These are phyloP conservation scores for Ichthyophthirius multifiliis DNA, from an alignment of 169 alveolate genomes.

Conservation along the genomic window DNA sequence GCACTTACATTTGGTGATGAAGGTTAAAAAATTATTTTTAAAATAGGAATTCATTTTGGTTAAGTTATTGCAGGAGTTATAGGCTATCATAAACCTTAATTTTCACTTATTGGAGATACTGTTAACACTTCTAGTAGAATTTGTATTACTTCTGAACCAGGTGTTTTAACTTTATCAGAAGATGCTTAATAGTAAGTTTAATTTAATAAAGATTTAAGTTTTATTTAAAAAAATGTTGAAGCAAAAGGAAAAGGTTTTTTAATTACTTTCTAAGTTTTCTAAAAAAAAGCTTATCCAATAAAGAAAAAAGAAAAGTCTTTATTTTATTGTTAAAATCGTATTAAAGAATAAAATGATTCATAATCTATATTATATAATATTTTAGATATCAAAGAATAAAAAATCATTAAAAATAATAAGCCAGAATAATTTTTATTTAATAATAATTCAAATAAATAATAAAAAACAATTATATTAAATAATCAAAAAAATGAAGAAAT, in stretches of 20 bases:
- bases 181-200: slow-evolving; percentile 10
- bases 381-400: background rate
- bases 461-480: background rate
- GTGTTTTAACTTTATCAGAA: slow-evolving; percentile 25
- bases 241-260: slow-evolving; percentile 52
- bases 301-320: background rate
- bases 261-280: background rate
- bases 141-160: slow-evolving; percentile 54
- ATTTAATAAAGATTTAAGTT: background rate
- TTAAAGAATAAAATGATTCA: background rate
- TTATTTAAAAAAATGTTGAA: slow-evolving; percentile 8
- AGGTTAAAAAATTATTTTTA: background rate
- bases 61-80: slow-evolving; percentile 85
- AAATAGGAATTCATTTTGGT: slow-evolving; percentile 77
- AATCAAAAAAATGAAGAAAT: background rate
- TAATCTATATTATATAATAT: background rate
- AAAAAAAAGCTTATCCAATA: background rate
- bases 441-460: background rate
- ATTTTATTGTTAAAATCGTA: background rate
- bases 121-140: slow-evolving; percentile 86
- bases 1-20: slow-evolving; percentile 3
- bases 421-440: too few relatives aligned
- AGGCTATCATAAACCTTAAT: slow-evolving; percentile 85
- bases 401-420: background rate
- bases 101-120: slow-evolving; percentile 85